Evolutionary conservation across 192 early-diverging fungal genomes (phyloP), one percentile per base, ranked within the genome.

Genomic region (Glomus cerebriforme): DNA sequence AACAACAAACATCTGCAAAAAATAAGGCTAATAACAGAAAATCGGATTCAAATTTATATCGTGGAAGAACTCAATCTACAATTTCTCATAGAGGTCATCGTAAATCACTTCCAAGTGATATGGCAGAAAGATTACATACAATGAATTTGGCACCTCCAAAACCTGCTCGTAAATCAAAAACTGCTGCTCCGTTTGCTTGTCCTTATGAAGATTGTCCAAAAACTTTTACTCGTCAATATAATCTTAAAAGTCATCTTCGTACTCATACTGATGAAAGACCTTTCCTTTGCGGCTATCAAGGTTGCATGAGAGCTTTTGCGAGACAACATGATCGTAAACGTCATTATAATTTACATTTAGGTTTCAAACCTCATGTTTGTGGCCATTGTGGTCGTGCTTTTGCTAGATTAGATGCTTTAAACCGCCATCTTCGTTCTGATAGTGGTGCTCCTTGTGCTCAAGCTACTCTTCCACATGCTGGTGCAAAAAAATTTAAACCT

Each of bases 251-350:
- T 34, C 93, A 95, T 81, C 85, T 89, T 27, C 83, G 91, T 60
- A 93, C 92, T 5, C 93, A 95, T 79, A 90, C 92, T 58, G 85
- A 88, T 26, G 90, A 92, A 78, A 90, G 92, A 2, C 93, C 93
- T 27, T 93, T 87, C 80, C 81, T 83, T 71, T 96, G 93, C 66
- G 80, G 81, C 17, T 92, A 90, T 87, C 79, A 84, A 29, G 85
- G 88, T 67, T 98, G 96, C 83, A 83, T 89, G 7, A 86, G 90
- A 37, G 84, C 88, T 12, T 98, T 98, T 86, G 92, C 95, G 22
- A 89, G 96, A n/a, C 92, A 95, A 75, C 96, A 98, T 81, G 96
- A 98, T 85, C 87, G 96, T 59, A 97, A 95, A 82, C 90, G 96
- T 35, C 94, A 95, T 71, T 90, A 92, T 84, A 91, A 92, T 73